These are phyloP conservation scores for Carex kokanica DNA, from an alignment of 176 grass and related monocot genomes.

Conservation along the genomic window DNA sequence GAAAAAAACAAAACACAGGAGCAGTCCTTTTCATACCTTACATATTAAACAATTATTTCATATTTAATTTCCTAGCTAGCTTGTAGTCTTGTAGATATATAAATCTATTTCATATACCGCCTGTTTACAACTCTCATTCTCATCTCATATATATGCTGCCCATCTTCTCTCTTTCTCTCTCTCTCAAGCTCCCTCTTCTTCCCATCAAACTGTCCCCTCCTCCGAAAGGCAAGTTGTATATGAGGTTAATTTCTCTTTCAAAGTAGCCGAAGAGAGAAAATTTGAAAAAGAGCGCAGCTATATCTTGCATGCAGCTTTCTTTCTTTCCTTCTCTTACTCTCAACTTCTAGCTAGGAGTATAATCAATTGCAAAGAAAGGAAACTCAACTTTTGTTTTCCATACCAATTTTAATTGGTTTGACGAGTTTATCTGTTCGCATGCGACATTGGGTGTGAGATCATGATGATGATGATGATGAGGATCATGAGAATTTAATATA, in stretches of 20 bases:
- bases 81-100: constrained; percentile 15
- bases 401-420: not conserved
- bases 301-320: not conserved
- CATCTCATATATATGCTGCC: constrained; percentile 22
- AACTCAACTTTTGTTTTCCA: constrained; percentile 13
- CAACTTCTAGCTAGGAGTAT: not conserved
- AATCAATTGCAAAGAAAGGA: not conserved
- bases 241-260: no score
- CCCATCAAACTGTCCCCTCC: not conserved
- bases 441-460: constrained; percentile 21
- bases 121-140: constrained; percentile 30
- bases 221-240: constrained; percentile 10
- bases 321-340: constrained; percentile 1
- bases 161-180: constrained; percentile 22
- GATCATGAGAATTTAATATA: constrained; percentile 31
- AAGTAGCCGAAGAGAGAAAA: constrained; percentile 31
- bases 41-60: constrained; percentile 15
- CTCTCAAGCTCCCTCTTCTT: not conserved
- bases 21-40: constrained; percentile 34
- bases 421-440: constrained; percentile 18
- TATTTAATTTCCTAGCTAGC: not conserved
- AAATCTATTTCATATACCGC: constrained; percentile 17
- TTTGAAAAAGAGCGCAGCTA: constrained; percentile 22
- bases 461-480: not conserved
- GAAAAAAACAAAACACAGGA: constrained; percentile 33